phyloP scores from a whole-genome alignment of 345 rosid genomes.

The Aegle marmelos region DNA sequence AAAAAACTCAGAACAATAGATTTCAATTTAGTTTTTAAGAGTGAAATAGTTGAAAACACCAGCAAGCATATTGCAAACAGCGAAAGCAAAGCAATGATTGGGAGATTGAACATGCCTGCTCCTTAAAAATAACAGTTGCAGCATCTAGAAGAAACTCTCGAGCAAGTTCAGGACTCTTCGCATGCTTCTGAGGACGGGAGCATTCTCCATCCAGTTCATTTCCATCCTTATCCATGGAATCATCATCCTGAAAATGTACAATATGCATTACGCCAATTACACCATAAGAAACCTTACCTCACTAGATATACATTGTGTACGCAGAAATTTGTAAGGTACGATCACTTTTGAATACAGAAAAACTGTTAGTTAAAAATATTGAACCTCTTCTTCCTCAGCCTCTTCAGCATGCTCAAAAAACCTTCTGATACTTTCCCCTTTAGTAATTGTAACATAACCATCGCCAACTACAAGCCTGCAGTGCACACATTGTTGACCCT shows the following conservation, averaged over 20 bases:
- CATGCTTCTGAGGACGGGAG: constrained; percentile 97
- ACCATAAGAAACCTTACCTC: not conserved
- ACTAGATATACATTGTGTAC: not conserved
- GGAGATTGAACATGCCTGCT: constrained; percentile 59
- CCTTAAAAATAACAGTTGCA: constrained; percentile 90
- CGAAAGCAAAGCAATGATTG: not conserved
- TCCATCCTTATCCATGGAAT: constrained; percentile 89
- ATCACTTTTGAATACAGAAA: not conserved
- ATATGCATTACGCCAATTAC: not conserved
- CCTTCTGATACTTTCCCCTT: constrained; percentile 74
- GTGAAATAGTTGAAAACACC: constrained; percentile 1
- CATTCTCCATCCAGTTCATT: constrained; percentile 97
- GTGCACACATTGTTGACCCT: constrained; percentile 85
- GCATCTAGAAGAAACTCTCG: constrained; percentile 99
- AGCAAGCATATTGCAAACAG: constrained; percentile 10
- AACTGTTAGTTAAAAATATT: constrained; percentile 3
- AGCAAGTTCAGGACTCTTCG: constrained; percentile 99
- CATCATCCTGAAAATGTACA: constrained; percentile 72
- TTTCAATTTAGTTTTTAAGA: not conserved
- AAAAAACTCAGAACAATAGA: not conserved
- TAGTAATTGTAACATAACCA: constrained; percentile 78
- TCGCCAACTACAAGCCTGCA: constrained; percentile 91
- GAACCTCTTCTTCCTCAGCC: constrained; percentile 96
- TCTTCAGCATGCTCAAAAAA: constrained; percentile 98
- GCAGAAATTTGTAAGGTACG: not conserved